These are phyloP conservation scores for Sphagnum contortum DNA, from an alignment of 225 moss, liverwort and hornwort genomes.

Conservation along the genomic window DNA sequence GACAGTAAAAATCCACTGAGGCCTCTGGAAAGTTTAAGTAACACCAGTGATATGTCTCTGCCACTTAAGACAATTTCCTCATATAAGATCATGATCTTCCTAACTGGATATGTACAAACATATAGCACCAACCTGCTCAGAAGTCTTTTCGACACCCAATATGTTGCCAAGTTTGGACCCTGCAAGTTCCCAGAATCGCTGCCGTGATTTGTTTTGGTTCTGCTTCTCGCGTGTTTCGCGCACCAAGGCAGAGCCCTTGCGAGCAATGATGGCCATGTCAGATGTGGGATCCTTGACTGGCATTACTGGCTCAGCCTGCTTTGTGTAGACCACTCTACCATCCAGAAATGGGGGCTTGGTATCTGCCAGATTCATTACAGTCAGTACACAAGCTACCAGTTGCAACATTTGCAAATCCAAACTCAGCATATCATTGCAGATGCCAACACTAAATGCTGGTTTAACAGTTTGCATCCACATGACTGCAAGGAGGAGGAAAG, in stretches of 20 bases:
- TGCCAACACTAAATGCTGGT: too few species aligned
- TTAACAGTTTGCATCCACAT: too few species aligned
- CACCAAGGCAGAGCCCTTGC: constrained; percentile 87
- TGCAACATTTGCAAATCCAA: not conserved
- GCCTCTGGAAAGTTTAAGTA: too few species aligned
- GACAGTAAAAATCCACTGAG: too few species aligned
- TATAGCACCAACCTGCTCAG: constrained; percentile 50
- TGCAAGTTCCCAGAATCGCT: constrained; percentile 99
- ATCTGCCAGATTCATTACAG: constrained; percentile 29
- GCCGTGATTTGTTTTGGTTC: constrained; percentile 83
- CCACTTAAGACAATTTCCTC: too few species aligned
- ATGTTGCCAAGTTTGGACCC: constrained; percentile 97
- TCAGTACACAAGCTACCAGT: not conserved
- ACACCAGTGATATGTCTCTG: too few species aligned
- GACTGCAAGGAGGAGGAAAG: too few species aligned
- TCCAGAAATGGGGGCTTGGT: constrained; percentile 97
- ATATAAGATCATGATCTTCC: too few species aligned
- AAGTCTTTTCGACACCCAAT: constrained; percentile 83
- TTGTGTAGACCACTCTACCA: constrained; percentile 93
- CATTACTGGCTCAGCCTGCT: constrained; percentile 92
- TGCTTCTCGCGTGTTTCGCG: constrained; percentile 97
- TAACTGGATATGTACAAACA: too few species aligned
- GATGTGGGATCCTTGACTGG: constrained; percentile 99
- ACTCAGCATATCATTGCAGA: too few species aligned
- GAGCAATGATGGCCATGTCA: constrained; percentile 96